Evolutionary conservation across 768 basidiomycete species (phyloP).

Genomic region (Lactifluus piperatus): DNA sequence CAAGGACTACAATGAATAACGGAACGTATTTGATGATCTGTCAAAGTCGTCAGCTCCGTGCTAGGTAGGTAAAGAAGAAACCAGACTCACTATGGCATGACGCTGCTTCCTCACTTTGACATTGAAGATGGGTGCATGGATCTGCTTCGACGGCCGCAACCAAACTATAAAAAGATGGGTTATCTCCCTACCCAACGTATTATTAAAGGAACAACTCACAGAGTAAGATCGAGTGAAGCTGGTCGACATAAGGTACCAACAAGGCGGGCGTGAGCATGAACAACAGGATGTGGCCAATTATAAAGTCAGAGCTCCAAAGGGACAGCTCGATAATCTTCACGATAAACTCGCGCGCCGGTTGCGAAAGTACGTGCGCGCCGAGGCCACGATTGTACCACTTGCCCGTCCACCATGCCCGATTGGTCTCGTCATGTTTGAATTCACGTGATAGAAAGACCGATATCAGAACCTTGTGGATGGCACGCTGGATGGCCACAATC

Average conservation of each 20-base stretch:
- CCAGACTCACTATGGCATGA: conserved; percentile 68
- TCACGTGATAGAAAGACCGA: conserved; percentile 92
- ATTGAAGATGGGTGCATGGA: conserved; percentile 84
- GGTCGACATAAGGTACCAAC: conserved; percentile 81
- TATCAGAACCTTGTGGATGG: conserved; percentile 90
- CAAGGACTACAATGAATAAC: conserved; percentile 61
- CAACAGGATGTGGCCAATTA: conserved; percentile 75
- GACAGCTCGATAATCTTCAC: conserved; percentile 99
- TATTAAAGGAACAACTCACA: conserved; percentile 47
- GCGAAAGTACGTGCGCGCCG: conserved; percentile 85
- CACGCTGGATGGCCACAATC: conserved; percentile 83
- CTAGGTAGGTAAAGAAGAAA: not conserved
- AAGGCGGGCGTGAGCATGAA: conserved; percentile 80
- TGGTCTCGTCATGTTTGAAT: conserved; percentile 97
- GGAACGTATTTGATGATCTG: conserved; percentile 80
- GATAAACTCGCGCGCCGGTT: conserved; percentile 93
- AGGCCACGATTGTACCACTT: conserved; percentile 95
- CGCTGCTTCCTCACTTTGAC: conserved; percentile 85
- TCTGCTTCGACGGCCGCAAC: conserved; percentile 91
- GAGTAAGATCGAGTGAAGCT: conserved; percentile 86
- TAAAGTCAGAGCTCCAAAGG: conserved; percentile 92
- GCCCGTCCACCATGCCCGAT: conserved; percentile 98
- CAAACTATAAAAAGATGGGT: conserved; percentile 52
- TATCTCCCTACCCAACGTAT: conserved; percentile 15
- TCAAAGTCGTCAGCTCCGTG: not conserved